These are phyloP conservation scores for Plasmodium fragile DNA, from an alignment of 169 alveolate species.

Conservation along the genomic window DNA sequence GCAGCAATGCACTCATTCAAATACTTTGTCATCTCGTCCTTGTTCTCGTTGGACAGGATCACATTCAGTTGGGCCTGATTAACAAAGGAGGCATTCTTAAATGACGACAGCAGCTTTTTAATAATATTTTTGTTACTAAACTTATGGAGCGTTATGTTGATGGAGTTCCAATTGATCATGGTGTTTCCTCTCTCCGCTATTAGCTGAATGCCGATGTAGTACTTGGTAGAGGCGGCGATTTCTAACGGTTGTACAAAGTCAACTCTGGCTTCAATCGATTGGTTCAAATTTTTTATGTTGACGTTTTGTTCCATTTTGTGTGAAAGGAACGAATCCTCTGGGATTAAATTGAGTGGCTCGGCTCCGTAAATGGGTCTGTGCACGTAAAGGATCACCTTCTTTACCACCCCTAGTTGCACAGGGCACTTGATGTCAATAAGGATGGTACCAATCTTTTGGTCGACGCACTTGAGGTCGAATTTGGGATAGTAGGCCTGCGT, in stretches of 20 bases:
- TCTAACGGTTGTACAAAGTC: conserved; percentile 83
- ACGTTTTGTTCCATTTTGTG: conserved; percentile 75
- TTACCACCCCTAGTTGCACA: conserved; percentile 77
- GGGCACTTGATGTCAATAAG: conserved; percentile 76
- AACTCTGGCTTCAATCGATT: conserved; percentile 78
- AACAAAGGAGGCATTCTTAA: conserved; percentile 82
- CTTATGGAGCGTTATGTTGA: conserved; percentile 80
- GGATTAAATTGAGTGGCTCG: conserved; percentile 80
- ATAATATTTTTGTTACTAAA: conserved; percentile 80
- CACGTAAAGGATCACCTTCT: conserved; percentile 76
- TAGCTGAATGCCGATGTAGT: conserved; percentile 84
- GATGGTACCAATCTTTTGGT: conserved; percentile 80
- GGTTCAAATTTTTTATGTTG: conserved; percentile 67
- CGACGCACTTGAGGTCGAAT: conserved; percentile 80
- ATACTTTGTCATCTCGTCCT: conserved; percentile 79
- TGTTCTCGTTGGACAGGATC: conserved; percentile 60
- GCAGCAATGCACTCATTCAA: conserved; percentile 80
- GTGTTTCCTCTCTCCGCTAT: conserved; percentile 82
- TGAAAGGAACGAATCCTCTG: conserved; percentile 70
- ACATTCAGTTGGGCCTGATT: conserved; percentile 73
- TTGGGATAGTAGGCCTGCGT: conserved; percentile 73
- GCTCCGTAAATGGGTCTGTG: conserved; percentile 83
- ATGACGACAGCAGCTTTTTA: conserved; percentile 76
- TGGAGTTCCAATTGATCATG: conserved; percentile 81
- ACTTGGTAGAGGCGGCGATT: conserved; percentile 81